Percentiles rank a stretch among this genome's conserved stretches.
Evolutionary conservation across 2,329 filamentous ascomycete species (phyloP).

Genomic region (Phaeosphaeriaceae sp.): DNA sequence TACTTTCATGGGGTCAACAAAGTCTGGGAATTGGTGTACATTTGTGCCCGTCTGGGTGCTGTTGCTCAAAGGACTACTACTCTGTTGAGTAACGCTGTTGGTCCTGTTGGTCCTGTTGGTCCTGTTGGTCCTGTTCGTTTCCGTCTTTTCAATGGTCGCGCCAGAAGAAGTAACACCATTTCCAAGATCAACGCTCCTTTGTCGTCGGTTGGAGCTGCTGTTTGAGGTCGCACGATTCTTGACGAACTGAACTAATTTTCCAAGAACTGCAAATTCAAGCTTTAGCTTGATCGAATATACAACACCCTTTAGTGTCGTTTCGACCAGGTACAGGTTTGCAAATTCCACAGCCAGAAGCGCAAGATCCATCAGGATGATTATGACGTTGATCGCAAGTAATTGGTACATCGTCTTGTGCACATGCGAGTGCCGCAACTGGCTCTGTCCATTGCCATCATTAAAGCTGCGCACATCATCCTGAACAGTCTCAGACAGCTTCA

Average conservation of each 20-base stretch:
- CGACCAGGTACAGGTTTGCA: slow-evolving; percentile 42
- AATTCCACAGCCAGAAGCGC: slow-evolving; percentile 38
- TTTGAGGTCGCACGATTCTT: slow-evolving; percentile 28
- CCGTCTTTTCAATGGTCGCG: slow-evolving; percentile 26
- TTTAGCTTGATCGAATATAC: slow-evolving; percentile 58
- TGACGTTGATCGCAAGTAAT: slow-evolving; percentile 42
- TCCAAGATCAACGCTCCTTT: slow-evolving; percentile 8
- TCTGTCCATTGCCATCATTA: slow-evolving; percentile 30
- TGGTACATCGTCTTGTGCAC: slow-evolving; percentile 44
- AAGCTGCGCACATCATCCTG: slow-evolving; percentile 38
- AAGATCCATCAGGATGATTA: slow-evolving; percentile 44
- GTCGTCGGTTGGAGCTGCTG: slow-evolving; percentile 15
- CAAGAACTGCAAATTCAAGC: slow-evolving; percentile 63
- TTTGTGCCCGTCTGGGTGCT: slow-evolving; percentile 4
- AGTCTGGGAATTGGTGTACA: slow-evolving; percentile 30
- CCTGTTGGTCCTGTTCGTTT: slow-evolving; percentile 6
- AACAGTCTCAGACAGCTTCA: slow-evolving; percentile 38
- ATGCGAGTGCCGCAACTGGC: slow-evolving; percentile 26
- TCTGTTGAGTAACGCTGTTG: background rate
- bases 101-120: slow-evolving; percentile 1
- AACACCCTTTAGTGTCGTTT: slow-evolving; percentile 50
- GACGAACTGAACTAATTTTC: slow-evolving; percentile 51
- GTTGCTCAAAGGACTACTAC: slow-evolving; percentile 8
- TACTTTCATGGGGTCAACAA: slow-evolving; percentile 33
- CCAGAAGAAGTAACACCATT: slow-evolving; percentile 14